Evolutionary conservation across 2,329 filamentous ascomycete genomes (phyloP), one percentile per base, ranked within the genome.

Genomic region (Arthrobotrys megalospora): DNA sequence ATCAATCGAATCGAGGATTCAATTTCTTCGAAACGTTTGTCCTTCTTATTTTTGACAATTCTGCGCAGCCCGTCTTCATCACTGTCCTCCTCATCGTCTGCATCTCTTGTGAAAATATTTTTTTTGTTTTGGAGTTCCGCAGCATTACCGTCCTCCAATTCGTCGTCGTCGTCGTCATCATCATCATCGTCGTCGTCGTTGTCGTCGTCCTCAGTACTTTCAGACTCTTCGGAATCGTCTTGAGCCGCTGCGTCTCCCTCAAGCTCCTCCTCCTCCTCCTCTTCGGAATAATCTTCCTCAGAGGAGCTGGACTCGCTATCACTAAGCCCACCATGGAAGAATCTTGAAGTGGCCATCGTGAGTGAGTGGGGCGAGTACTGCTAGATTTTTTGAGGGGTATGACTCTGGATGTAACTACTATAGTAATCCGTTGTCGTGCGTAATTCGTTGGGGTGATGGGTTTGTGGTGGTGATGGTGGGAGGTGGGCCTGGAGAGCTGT

Each of bases 31-130:
- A 93, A 88, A 80, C 96, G 90, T 89, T 99, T 99, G 88, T 98
- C 94, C 87, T 98, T 98, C 83, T 95, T 94, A 85, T 94, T 97
- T 89, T 97, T 97, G 83, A 98, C 92, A 82, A 96, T 90, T 83
- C 91, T 93, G 80, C 91, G 90, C 81, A 90, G 90, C 81, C 97
- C 95, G 80, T 96, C 93, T 80, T 96, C 94, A 84, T 94, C 94
- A 82, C 88, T 90, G 72, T 94, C 91, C 80, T 94, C 92, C 82
- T 91, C 93, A 63, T 96, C 93, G 11, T 86, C 89, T 81, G 89
- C 91, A 82, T 91, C 89, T 83, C 88, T 90, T 89, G 98, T 90
- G 91, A 99, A 99, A 83, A 90, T 89, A 83, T 88, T 91, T 81
- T 92, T 91, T 84, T 94, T 94, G 47, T 90, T 90, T 77, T 90